Base-by-base conservation (phyloP, 257 asterid genomes). In the Jaltomata sinuosa region DNA sequence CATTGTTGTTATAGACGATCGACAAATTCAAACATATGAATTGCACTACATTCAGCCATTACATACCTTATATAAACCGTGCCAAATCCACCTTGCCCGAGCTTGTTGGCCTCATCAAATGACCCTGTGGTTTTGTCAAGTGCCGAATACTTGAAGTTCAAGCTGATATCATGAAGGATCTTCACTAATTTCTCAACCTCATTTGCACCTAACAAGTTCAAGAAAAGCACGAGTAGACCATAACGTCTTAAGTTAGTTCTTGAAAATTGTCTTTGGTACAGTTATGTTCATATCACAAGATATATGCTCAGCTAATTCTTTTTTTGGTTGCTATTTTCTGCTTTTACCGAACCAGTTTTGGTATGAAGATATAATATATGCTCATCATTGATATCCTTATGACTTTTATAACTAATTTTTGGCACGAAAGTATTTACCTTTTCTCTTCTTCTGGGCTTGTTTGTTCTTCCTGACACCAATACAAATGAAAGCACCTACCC, bases 51-150 rank as follows among this genome's bases (percentile, higher is more conserved):
- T 52, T 45, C 31, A 57, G 50, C 14, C 29, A 42, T 42, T 31
- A 85, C 89, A 16, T 31, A 65, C 74, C 89, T 88, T 86, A 49
- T 86, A 49, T 88, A 88, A 68, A 88, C 89, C 0, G 80, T 79
- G 68, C 87, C 65, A 81, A 81, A 88, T 61, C 90, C 90, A 32
- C 90, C 90, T 57, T 86, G 89, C 11, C 90, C 86, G 18, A 88
- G 84, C 81, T 69, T 88, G 85, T 88, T 88, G 34, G 87, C 85
- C 25, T 88, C 87, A 69, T 85, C 81, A 64, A 88, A 88, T 42
- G 89, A 74, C 12, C 59, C 57, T 1, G 90, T 88, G 54, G 90
- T 89, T 82, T 86, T 86, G 84, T 88, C 88, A 21, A 88, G 90
- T 65, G 84, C 65, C 11, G 86, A 88, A 34, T 86, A 88, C 77